Percentiles rank a stretch among this genome's conserved stretches.
These are phyloP conservation scores for Fusarium ambrosium DNA, from an alignment of 2,329 filamentous ascomycete genomes.

Conservation along the genomic window DNA sequence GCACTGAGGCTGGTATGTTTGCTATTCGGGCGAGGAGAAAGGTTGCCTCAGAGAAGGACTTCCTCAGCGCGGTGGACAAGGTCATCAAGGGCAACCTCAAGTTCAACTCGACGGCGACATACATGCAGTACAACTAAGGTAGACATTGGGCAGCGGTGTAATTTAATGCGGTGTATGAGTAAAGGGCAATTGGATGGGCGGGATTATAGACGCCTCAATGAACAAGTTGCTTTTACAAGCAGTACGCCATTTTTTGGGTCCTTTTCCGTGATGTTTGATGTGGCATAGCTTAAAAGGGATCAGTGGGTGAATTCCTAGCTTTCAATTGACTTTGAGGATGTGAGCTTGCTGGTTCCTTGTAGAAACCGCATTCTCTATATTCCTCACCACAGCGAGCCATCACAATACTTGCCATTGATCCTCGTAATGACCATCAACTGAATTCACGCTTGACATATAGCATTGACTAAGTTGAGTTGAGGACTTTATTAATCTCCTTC, in stretches of 20 bases:
- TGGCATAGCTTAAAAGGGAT: neutral
- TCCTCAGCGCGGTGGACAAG: conserved; percentile 97
- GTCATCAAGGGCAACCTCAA: conserved; percentile 99
- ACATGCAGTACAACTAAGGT: conserved; percentile 95
- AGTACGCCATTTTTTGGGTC: neutral
- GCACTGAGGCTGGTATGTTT: conserved; percentile 98
- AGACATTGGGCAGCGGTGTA: conserved; percentile 55
- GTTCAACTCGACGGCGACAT: conserved; percentile 98
- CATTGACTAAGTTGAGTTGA: neutral
- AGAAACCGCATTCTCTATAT: neutral
- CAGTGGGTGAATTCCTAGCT: neutral
- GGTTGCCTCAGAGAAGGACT: conserved; percentile 99
- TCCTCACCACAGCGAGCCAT: neutral
- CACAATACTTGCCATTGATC: neutral
- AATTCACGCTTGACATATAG: neutral
- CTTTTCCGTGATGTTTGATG: neutral
- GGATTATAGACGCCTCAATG: conserved; percentile 44
- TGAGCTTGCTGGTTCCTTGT: neutral
- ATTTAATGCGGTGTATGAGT: conserved; percentile 53
- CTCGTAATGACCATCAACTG: neutral
- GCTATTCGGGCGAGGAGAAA: conserved; percentile 95
- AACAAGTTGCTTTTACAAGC: conserved; percentile 35
- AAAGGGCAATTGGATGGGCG: conserved; percentile 44
- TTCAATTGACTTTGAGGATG: neutral
- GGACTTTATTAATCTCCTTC: neutral